phyloP scores from a whole-genome alignment of 306 rosid species.

The Cajanus cajan region DNA sequence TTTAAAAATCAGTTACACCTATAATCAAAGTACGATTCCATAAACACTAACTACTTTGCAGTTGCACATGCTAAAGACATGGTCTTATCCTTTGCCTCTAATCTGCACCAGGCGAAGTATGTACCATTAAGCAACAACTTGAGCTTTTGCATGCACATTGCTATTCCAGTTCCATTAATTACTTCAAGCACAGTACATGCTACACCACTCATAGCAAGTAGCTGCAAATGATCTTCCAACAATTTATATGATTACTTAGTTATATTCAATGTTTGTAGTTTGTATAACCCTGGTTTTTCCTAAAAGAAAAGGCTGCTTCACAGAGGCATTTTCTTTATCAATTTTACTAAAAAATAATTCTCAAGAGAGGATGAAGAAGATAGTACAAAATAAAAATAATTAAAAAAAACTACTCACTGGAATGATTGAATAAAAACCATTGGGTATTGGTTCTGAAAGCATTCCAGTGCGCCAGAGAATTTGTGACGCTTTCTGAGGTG shows the following conservation, averaged over 20 bases:
- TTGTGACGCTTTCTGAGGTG: constrained; percentile 84
- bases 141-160: neutral
- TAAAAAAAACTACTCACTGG: constrained; percentile 54
- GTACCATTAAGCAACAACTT: neutral
- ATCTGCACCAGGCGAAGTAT: neutral
- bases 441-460: constrained; percentile 89
- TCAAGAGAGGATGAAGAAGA: constrained; percentile 6
- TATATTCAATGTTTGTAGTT: neutral
- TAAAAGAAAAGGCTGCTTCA: neutral
- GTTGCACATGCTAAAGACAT: neutral
- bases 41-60: constrained; percentile 6
- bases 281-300: neutral
- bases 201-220: neutral
- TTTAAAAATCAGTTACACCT: constrained; percentile 11
- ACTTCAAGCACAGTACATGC: constrained; percentile 2
- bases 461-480: constrained; percentile 87
- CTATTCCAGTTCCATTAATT: constrained; percentile 9
- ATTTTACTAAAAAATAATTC: neutral
- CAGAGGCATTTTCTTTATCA: neutral
- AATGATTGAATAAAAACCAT: constrained; percentile 90
- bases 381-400: neutral
- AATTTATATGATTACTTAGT: neutral
- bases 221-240: constrained; percentile 16
- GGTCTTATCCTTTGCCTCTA: neutral
- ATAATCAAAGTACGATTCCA: neutral